phyloP scores from a whole-genome alignment of 257 asterid species.

The Paraleonurus japonicus region DNA sequence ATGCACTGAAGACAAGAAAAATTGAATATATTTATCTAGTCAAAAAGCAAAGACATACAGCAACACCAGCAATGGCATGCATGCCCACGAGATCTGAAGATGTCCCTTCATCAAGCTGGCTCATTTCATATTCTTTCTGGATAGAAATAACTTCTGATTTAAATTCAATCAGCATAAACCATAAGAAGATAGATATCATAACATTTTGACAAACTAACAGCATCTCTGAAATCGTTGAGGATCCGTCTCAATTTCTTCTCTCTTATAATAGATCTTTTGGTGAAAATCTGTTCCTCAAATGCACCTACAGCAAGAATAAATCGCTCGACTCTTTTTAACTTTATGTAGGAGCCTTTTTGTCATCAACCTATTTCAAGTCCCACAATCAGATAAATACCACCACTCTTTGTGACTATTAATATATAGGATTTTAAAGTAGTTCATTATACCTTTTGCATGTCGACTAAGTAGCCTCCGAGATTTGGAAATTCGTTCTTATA shows the following conservation, averaged over 20 bases:
- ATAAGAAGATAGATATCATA: background rate
- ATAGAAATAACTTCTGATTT: background rate
- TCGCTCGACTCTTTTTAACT: slow-evolving; percentile 46
- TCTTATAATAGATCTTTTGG: slow-evolving; percentile 38
- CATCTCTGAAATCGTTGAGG: slow-evolving; percentile 24
- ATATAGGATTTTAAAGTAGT: background rate
- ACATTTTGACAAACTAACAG: slow-evolving; percentile 30
- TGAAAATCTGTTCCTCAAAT: slow-evolving; percentile 58
- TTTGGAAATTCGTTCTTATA: slow-evolving; percentile 51
- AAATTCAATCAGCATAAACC: background rate
- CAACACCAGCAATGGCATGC: background rate
- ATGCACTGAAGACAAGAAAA: background rate
- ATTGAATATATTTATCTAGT: background rate
- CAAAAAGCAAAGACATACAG: slow-evolving; percentile 10
- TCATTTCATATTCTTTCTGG: slow-evolving; percentile 29
- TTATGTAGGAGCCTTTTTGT: slow-evolving; percentile 36
- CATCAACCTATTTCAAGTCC: slow-evolving; percentile 32
- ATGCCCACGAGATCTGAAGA: slow-evolving; percentile 15
- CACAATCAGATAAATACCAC: background rate
- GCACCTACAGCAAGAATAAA: slow-evolving; percentile 47
- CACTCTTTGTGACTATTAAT: background rate
- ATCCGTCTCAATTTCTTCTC: slow-evolving; percentile 34
- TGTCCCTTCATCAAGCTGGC: slow-evolving; percentile 10
- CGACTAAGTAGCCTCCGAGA: slow-evolving; percentile 63
- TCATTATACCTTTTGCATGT: slow-evolving; percentile 41